Percentiles rank a stretch among this genome's conserved stretches.
phyloP scores from a whole-genome alignment of 2,329 filamentous ascomycete genomes.

The Thelonectria rubi region DNA sequence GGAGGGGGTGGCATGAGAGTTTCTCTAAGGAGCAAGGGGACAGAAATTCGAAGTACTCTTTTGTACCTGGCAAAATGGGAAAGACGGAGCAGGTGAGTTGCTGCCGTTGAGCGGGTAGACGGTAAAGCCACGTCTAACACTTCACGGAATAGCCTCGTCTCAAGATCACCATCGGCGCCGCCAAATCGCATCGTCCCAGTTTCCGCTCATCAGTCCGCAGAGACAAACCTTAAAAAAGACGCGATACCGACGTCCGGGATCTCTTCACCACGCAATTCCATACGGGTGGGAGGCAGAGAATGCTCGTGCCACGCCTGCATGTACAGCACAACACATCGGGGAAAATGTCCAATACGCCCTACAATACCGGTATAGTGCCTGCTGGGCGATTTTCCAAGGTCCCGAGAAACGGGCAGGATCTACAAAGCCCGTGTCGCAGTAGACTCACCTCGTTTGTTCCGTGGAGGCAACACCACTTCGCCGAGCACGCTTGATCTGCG shows the following conservation, averaged over 20 bases:
- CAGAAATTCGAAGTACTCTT: neutral
- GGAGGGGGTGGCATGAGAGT: constrained; percentile 15
- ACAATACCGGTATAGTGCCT: neutral
- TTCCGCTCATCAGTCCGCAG: neutral
- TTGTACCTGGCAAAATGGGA: neutral
- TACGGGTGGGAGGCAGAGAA: neutral
- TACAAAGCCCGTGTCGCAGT: neutral
- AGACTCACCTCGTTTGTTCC: neutral
- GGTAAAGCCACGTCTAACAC: neutral
- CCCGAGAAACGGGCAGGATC: neutral
- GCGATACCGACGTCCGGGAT: constrained; percentile 7
- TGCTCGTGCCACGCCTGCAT: neutral
- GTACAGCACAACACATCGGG: neutral
- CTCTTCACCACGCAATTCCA: neutral
- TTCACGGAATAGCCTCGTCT: neutral
- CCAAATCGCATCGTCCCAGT: neutral
- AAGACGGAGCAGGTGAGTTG: neutral
- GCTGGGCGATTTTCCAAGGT: neutral
- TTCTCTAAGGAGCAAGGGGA: constrained; percentile 1
- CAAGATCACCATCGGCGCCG: neutral
- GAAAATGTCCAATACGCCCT: neutral
- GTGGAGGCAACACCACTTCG: neutral
- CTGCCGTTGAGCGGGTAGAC: neutral
- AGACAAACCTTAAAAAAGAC: constrained; percentile 7
- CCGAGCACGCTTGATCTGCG: neutral